These are phyloP conservation scores for Sarocladium strictum DNA, from an alignment of 2,329 filamentous ascomycete genomes.

Conservation along the genomic window DNA sequence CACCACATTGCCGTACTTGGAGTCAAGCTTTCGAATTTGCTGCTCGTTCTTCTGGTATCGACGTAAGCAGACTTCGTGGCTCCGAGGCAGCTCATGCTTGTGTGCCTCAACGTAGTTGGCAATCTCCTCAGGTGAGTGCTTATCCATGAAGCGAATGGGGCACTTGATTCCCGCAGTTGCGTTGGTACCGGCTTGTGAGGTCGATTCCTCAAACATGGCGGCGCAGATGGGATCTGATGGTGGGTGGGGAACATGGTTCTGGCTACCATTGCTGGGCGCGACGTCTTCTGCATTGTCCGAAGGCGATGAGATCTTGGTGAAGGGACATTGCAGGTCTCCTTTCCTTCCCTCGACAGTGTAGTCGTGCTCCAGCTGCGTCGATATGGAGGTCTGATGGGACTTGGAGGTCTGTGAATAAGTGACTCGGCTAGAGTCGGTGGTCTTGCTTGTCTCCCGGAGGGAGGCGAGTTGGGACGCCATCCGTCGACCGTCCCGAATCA, in stretches of 20 bases:
- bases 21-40: constrained; percentile 81
- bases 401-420: constrained; percentile 38
- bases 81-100: constrained; percentile 90
- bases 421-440: constrained; percentile 39
- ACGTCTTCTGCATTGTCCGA: constrained; percentile 23
- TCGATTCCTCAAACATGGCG: constrained; percentile 52
- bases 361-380: constrained; percentile 73
- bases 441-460: constrained; percentile 45
- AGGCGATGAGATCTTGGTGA: constrained; percentile 38
- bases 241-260: constrained; percentile 34
- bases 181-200: constrained; percentile 40
- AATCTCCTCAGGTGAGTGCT: constrained; percentile 89
- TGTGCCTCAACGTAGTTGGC: constrained; percentile 91
- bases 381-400: constrained; percentile 48
- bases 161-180: constrained; percentile 60
- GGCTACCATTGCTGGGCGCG: constrained; percentile 18
- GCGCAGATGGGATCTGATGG: constrained; percentile 57
- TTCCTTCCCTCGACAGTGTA: constrained; percentile 83
- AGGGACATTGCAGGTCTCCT: constrained; percentile 76
- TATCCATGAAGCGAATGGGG: constrained; percentile 86
- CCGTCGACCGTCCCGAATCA: constrained; percentile 58
- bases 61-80: constrained; percentile 86
- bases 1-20: constrained; percentile 86
- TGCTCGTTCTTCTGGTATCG: constrained; percentile 83
- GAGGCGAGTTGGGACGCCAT: constrained; percentile 48